Percentiles rank a stretch among this genome's conserved stretches.
Evolutionary conservation across 1,139 yeast species (phyloP).

Genomic region (Yamadazyma diospyri): DNA sequence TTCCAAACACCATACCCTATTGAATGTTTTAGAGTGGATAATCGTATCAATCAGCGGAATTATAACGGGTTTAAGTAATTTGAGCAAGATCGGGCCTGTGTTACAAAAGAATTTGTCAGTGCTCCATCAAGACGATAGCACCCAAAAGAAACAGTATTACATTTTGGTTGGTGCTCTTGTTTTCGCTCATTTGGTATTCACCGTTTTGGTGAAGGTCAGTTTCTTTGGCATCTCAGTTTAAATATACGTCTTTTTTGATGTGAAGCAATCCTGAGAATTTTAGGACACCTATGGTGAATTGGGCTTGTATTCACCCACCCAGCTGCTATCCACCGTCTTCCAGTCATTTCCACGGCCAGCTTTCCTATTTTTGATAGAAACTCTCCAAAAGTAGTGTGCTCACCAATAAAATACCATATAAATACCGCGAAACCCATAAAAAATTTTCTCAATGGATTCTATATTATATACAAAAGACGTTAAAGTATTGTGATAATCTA

Average conservation of each 20-base stretch:
- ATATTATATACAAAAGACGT: background rate
- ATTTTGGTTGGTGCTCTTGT: constrained; percentile 26
- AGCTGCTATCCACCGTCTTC: no score
- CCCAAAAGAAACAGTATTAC: constrained; percentile 18
- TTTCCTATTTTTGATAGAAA: no score
- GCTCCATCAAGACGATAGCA: constrained; percentile 25
- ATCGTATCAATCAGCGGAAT: constrained; percentile 44
- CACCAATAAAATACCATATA: no score
- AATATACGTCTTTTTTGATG: no score
- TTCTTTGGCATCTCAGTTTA: constrained; percentile 38
- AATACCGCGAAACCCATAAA: no score
- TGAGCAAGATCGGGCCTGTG: constrained; percentile 41
- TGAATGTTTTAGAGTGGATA: constrained; percentile 44
- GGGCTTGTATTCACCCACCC: no score
- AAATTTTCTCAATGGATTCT: constrained; percentile 1
- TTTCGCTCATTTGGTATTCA: constrained; percentile 39
- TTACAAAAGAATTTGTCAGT: constrained; percentile 32
- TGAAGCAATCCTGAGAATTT: no score
- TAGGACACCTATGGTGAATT: no score
- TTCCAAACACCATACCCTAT: constrained; percentile 27
- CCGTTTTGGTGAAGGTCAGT: constrained; percentile 45
- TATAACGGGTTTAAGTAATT: constrained; percentile 47
- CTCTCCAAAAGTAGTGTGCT: no score
- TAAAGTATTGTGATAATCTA: constrained; percentile 3
- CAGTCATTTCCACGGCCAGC: no score